Conservation (phyloP, 306 rosid species). For the Arachis stenosperma region DNA sequence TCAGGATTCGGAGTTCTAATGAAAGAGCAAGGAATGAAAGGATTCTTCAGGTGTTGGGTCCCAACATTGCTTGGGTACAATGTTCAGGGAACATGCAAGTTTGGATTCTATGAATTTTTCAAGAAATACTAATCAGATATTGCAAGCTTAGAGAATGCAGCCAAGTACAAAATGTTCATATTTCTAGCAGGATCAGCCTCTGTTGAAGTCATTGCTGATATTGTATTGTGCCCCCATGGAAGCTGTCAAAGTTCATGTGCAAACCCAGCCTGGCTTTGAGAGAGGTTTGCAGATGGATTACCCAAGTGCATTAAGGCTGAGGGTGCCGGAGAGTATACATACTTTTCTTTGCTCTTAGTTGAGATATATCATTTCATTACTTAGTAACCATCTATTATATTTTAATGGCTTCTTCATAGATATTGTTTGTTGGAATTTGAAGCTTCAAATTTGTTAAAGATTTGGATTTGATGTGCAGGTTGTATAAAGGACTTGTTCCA, state of each 20-base stretch:
- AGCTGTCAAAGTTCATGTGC: constrained; percentile 88
- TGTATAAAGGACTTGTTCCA: constrained; percentile 84
- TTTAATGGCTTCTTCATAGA: not conserved
- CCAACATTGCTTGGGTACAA: constrained; percentile 86
- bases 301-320: constrained; percentile 75
- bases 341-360: not conserved
- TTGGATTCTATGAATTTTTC: constrained; percentile 80
- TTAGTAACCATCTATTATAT: not conserved
- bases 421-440: not conserved
- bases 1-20: constrained; percentile 75
- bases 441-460: constrained; percentile 6
- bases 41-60: constrained; percentile 85
- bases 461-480: constrained; percentile 47
- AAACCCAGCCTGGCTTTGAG: constrained; percentile 90
- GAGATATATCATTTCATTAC: not conserved
- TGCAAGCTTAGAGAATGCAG: constrained; percentile 74
- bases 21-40: constrained; percentile 72
- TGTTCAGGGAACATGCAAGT: constrained; percentile 84
- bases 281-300: constrained; percentile 74
- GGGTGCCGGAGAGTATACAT: constrained; percentile 62
- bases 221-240: constrained; percentile 91
- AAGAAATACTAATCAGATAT: constrained; percentile 83
- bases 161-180: constrained; percentile 77
- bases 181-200: constrained; percentile 85
- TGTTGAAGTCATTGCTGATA: constrained; percentile 78